Percentiles rank a stretch among this genome's conserved stretches.
These are phyloP conservation scores for Vanderwaltozyma verrucispora DNA, from an alignment of 805 yeast species.

Conservation along the genomic window DNA sequence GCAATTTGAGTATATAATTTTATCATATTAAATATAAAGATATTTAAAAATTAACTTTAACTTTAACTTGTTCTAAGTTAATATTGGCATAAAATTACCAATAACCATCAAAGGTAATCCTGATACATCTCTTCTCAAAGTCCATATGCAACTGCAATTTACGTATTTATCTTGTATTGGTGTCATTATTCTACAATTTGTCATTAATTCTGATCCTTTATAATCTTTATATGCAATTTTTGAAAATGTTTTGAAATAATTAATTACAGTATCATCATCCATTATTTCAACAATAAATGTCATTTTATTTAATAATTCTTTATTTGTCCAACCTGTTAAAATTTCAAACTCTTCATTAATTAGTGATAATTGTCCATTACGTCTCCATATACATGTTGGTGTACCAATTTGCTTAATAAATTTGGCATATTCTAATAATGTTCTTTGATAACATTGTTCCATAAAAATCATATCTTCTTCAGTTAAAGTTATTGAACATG, in stretches of 20 bases:
- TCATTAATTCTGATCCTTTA: conserved; percentile 79
- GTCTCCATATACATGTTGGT: conserved; percentile 90
- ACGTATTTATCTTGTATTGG: conserved; percentile 41
- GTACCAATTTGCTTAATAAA: conserved; percentile 81
- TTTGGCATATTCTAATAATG: conserved; percentile 78
- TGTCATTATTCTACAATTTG: conserved; percentile 70
- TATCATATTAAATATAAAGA: too few relatives aligned
- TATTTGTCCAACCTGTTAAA: conserved; percentile 81
- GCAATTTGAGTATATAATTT: too few relatives aligned
- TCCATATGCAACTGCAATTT: conserved; percentile 81
- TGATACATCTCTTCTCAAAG: conserved; percentile 87
- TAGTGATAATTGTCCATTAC: conserved; percentile 91
- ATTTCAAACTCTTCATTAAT: conserved; percentile 91
- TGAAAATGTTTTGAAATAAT: conserved; percentile 77
- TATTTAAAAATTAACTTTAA: too few relatives aligned
- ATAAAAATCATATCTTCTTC: conserved; percentile 89
- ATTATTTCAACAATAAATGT: conserved; percentile 71
- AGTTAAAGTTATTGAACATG: conserved; percentile 73
- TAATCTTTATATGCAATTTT: conserved; percentile 87
- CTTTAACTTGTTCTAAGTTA: not conserved
- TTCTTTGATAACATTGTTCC: conserved; percentile 94
- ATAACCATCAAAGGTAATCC: conserved; percentile 96
- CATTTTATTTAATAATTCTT: conserved; percentile 52
- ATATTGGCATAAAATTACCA: conserved; percentile 82
- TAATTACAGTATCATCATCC: conserved; percentile 80